Conservation (phyloP, 2,329 filamentous ascomycete species). For the Penicillium paneum region DNA sequence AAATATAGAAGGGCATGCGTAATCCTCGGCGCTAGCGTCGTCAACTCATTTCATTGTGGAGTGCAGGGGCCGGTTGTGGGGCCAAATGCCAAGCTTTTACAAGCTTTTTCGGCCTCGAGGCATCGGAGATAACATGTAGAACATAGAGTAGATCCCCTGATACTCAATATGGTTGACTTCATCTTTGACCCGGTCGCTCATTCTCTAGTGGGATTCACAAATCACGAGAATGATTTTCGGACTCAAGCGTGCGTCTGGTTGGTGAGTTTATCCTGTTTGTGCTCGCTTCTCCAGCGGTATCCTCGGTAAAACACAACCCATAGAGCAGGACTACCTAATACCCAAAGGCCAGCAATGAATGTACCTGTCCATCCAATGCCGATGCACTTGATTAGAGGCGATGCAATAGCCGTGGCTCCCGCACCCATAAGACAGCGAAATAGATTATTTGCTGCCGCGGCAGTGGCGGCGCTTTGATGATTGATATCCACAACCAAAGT, state of each 20-base stretch:
- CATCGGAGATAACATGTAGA: not conserved
- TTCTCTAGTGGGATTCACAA: not conserved
- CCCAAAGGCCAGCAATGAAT: slow-evolving; percentile 21
- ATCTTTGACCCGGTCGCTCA: not conserved
- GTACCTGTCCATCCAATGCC: slow-evolving; percentile 27
- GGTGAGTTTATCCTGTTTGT: not conserved
- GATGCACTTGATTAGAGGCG: slow-evolving; percentile 23
- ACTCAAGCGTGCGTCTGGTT: too few relatives aligned
- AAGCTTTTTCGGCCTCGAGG: slow-evolving; percentile 15
- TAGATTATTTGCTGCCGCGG: slow-evolving; percentile 24
- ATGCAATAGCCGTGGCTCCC: slow-evolving; percentile 19
- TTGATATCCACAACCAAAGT: slow-evolving; percentile 46
- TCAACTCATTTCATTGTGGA: slow-evolving; percentile 19
- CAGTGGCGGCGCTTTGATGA: slow-evolving; percentile 19
- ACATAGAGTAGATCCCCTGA: not conserved
- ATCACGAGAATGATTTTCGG: not conserved
- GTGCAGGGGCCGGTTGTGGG: slow-evolving; percentile 5
- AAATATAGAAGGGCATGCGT: slow-evolving; percentile 21
- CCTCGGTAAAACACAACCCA: slow-evolving; percentile 21
- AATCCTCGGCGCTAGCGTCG: slow-evolving; percentile 26
- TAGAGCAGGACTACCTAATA: slow-evolving; percentile 20
- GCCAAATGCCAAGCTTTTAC: slow-evolving; percentile 13
- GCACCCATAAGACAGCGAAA: slow-evolving; percentile 25
- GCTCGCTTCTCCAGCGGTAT: slow-evolving; percentile 13
- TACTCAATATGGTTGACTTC: too few relatives aligned